Evolutionary conservation across 257 asterid species (phyloP).

Genomic region (Solanum arcanum): DNA sequence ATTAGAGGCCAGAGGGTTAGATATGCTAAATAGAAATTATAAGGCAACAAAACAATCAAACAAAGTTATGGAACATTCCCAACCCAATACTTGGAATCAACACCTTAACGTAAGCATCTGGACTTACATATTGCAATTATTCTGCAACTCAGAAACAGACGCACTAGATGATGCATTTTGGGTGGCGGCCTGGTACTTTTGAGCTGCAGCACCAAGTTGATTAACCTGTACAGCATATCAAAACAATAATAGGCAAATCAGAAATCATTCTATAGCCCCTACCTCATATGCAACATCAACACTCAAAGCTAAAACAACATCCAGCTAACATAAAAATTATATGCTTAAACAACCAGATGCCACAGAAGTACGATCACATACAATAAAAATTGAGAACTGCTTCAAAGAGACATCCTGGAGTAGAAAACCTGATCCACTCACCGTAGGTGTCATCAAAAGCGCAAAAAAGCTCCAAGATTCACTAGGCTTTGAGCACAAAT

Average conservation of each 20-base stretch:
- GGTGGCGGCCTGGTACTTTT: conserved; percentile 85
- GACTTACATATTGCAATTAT: conserved; percentile 89
- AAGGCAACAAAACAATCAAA: not conserved
- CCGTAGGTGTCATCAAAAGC: not conserved
- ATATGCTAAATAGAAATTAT: not conserved
- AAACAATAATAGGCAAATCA: not conserved
- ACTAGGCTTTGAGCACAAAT: not conserved
- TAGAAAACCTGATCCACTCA: not conserved
- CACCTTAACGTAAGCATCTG: not conserved
- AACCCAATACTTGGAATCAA: not conserved
- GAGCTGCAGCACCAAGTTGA: conserved; percentile 97
- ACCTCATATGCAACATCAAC: not conserved
- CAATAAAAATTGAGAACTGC: not conserved
- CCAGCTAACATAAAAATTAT: not conserved
- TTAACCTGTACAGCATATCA: conserved; percentile 44
- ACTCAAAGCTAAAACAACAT: not conserved
- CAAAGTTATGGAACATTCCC: not conserved
- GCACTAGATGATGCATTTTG: conserved; percentile 54
- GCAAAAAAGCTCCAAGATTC: not conserved
- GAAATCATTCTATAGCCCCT: not conserved
- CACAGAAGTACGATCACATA: not conserved
- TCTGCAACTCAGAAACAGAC: conserved; percentile 80
- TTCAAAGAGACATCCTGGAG: not conserved
- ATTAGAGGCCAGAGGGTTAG: not conserved
- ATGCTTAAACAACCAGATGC: not conserved